Percentiles rank a stretch among this genome's conserved stretches.
phyloP scores from a whole-genome alignment of 2,329 filamentous ascomycete genomes.

The Aspergillus latus region DNA sequence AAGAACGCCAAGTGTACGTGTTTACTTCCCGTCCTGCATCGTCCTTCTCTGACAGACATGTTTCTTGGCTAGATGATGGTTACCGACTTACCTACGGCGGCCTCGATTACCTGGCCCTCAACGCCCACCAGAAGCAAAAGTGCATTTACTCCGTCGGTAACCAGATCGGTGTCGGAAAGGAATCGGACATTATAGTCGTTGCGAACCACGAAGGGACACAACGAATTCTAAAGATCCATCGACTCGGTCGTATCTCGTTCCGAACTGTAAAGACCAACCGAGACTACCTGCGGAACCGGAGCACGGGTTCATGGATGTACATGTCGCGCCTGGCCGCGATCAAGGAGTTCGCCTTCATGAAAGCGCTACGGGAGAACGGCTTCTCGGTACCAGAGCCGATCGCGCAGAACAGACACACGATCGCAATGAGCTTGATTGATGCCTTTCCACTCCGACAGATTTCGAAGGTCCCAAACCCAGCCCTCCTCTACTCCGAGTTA shows the following conservation, averaged over 20 bases:
- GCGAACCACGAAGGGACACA: slow-evolving; percentile 76
- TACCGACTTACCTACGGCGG: slow-evolving; percentile 96
- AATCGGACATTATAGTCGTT: slow-evolving; percentile 94
- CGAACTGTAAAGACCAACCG: slow-evolving; percentile 93
- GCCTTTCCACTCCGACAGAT: slow-evolving; percentile 91
- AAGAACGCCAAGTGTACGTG: slow-evolving; percentile 81
- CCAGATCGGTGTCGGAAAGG: slow-evolving; percentile 94
- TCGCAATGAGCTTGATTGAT: slow-evolving; percentile 93
- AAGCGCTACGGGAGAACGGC: slow-evolving; percentile 74
- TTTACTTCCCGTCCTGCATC: neutral
- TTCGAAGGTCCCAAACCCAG: slow-evolving; percentile 76
- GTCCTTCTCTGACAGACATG: slow-evolving; percentile 8
- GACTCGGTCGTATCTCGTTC: slow-evolving; percentile 93
- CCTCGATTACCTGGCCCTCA: slow-evolving; percentile 93
- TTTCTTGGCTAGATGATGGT: slow-evolving; percentile 66
- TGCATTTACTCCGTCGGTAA: slow-evolving; percentile 89
- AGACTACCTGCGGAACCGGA: slow-evolving; percentile 84
- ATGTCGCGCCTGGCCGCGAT: slow-evolving; percentile 88
- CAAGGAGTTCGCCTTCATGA: slow-evolving; percentile 95
- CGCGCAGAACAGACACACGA: slow-evolving; percentile 87
- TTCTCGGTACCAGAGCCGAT: slow-evolving; percentile 89
- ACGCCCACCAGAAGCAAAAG: slow-evolving; percentile 78
- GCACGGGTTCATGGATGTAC: slow-evolving; percentile 94
- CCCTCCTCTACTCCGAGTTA: slow-evolving; percentile 83
- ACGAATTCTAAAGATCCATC: slow-evolving; percentile 89